Conservation (phyloP, 164 flowering plant genomes). For the Piper longum region DNA sequence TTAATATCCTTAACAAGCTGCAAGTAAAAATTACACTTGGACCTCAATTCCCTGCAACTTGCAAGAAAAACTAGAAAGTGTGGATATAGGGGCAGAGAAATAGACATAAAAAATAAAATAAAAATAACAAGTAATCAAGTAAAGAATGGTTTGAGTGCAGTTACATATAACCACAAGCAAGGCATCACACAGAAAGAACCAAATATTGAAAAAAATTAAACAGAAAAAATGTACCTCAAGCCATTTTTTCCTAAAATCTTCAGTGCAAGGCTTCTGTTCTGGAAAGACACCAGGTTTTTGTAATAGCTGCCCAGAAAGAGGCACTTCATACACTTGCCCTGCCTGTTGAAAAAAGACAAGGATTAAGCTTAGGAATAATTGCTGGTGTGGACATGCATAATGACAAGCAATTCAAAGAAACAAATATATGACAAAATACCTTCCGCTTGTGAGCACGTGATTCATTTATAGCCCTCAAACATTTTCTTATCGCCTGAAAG, state of each 20-base stretch:
- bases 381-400: background rate
- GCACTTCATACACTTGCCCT: conserved; percentile 95
- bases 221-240: conserved; percentile 49
- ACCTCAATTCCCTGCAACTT: too few species aligned
- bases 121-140: too few species aligned
- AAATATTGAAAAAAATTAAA: background rate
- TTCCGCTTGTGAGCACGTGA: conserved; percentile 96
- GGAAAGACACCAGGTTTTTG: conserved; percentile 68
- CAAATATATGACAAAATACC: conserved; percentile 27
- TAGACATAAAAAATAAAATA: too few species aligned
- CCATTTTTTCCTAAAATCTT: conserved; percentile 85
- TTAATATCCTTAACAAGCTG: too few species aligned
- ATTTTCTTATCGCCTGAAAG: conserved; percentile 67
- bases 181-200: background rate
- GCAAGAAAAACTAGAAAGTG: too few species aligned
- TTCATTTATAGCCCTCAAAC: conserved; percentile 83
- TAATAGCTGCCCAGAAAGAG: conserved; percentile 64
- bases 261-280: conserved; percentile 68
- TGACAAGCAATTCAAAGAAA: background rate
- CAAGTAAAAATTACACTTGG: too few species aligned
- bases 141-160: background rate
- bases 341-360: conserved; percentile 33
- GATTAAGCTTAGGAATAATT: too few species aligned
- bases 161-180: background rate
- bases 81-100: too few species aligned